phyloP scores from a whole-genome alignment of 2,329 filamentous ascomycete species.

The Aureobasidium lini region DNA sequence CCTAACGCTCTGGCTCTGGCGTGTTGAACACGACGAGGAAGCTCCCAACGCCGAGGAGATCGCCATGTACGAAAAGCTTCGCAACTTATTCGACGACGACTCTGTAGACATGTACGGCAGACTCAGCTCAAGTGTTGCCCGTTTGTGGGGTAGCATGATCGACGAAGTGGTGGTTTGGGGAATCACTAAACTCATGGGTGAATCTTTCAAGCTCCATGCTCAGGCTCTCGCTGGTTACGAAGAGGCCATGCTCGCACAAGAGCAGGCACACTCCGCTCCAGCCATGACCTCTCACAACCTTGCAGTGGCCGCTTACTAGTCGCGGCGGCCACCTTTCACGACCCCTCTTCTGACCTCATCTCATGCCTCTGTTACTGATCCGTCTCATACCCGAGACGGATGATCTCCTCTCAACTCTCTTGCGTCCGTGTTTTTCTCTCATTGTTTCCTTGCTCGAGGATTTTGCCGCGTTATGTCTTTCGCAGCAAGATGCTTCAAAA shows the following conservation, averaged over 20 bases:
- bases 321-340: background rate
- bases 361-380: conserved; percentile 3
- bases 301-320: conserved; percentile 19
- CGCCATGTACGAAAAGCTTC: conserved; percentile 87
- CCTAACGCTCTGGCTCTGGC: conserved; percentile 95
- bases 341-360: background rate
- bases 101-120: conserved; percentile 71
- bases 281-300: conserved; percentile 35
- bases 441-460: background rate
- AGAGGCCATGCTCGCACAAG: conserved; percentile 56
- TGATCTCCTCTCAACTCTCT: conserved; percentile 4
- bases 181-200: conserved; percentile 92
- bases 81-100: conserved; percentile 84
- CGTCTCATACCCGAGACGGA: conserved; percentile 1
- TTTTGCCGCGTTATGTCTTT: conserved; percentile 5
- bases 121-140: conserved; percentile 88
- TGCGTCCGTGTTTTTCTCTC: background rate
- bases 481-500: conserved; percentile 4
- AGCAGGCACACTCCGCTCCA: conserved; percentile 33
- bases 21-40: conserved; percentile 98
- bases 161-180: conserved; percentile 99
- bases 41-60: conserved; percentile 75
- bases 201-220: conserved; percentile 93
- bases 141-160: conserved; percentile 95
- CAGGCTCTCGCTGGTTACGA: conserved; percentile 93